Percentiles rank a stretch among this genome's conserved stretches.
phyloP scores from a whole-genome alignment of 2,329 filamentous ascomycete species.

The Aurifilum marmelostoma region DNA sequence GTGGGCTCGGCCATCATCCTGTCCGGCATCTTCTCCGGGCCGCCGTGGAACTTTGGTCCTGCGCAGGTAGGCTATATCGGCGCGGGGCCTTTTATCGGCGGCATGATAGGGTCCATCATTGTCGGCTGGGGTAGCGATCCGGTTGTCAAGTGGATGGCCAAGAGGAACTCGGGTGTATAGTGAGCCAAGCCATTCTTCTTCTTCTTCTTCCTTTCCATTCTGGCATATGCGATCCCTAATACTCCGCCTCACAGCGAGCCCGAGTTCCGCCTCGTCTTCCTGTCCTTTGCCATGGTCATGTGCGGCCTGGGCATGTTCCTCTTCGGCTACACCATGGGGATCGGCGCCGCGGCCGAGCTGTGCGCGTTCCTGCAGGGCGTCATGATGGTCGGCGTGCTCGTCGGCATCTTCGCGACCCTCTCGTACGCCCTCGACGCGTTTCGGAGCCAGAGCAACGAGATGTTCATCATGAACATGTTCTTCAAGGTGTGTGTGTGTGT shows the following conservation, averaged over 20 bases:
- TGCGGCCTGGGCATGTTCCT: conserved; percentile 39
- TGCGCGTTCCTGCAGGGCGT: conserved; percentile 39
- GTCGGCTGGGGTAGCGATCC: conserved; percentile 40
- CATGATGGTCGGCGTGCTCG: conserved; percentile 33
- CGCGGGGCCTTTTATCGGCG: conserved; percentile 44
- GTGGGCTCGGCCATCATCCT: conserved; percentile 45
- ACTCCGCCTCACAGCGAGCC: conserved; percentile 38
- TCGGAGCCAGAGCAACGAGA: conserved; percentile 44
- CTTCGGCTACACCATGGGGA: conserved; percentile 39
- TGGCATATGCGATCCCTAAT: not conserved
- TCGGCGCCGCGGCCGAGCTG: conserved; percentile 34
- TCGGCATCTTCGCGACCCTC: conserved; percentile 38
- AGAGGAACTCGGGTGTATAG: conserved; percentile 43
- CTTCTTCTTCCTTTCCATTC: too few relatives aligned
- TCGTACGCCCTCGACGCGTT: conserved; percentile 45
- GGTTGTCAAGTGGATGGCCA: conserved; percentile 42
- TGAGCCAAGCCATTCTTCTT: not conserved
- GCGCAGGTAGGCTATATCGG: conserved; percentile 45
- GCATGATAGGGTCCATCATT: conserved; percentile 38
- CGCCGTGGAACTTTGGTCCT: conserved; percentile 42
- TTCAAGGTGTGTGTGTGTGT: conserved; percentile 45
- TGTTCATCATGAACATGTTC: conserved; percentile 48
- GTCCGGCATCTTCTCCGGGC: conserved; percentile 44
- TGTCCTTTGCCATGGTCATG: conserved; percentile 35
- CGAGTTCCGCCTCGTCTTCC: conserved; percentile 44